Percentiles rank a stretch among this genome's conserved stretches.
phyloP scores from a whole-genome alignment of 192 early-diverging fungal genomes.

The Pilobolus umbonatus region DNA sequence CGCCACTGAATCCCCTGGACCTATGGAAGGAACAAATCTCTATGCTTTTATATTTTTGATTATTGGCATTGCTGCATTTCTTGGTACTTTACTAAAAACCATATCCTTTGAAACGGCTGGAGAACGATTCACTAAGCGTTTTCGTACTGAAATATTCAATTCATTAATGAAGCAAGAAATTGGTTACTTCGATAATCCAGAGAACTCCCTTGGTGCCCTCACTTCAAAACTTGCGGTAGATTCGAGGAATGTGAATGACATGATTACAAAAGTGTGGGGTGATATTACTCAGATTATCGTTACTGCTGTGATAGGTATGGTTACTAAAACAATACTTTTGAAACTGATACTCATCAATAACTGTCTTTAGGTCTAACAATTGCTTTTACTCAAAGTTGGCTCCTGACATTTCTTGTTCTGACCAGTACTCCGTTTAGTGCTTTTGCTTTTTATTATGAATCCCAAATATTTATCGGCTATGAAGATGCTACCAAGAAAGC shows the following conservation, averaged over 20 bases:
- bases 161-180: conserved; percentile 81
- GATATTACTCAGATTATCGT: conserved; percentile 28
- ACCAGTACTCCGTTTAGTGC: conserved; percentile 52
- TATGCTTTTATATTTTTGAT: conserved; percentile 46
- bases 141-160: conserved; percentile 63
- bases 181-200: conserved; percentile 77
- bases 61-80: conserved; percentile 53
- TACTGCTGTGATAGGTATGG: conserved; percentile 35
- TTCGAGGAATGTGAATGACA: conserved; percentile 45
- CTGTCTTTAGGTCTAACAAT: conserved; percentile 29
- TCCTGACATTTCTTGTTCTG: conserved; percentile 71
- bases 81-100: conserved; percentile 54
- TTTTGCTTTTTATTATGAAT: conserved; percentile 44
- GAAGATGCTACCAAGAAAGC: conserved; percentile 58
- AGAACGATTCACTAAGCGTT: conserved; percentile 57
- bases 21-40: conserved; percentile 34
- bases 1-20: conserved; percentile 26
- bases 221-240: conserved; percentile 81
- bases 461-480: conserved; percentile 44
- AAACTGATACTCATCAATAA: too few species aligned
- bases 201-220: conserved; percentile 70
- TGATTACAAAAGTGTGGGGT: conserved; percentile 50
- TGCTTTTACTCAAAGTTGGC: conserved; percentile 72
- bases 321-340: too few species aligned
- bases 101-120: conserved; percentile 59